Base-by-base conservation (phyloP, 805 yeast species). In the Teunomyces panamensis region DNA sequence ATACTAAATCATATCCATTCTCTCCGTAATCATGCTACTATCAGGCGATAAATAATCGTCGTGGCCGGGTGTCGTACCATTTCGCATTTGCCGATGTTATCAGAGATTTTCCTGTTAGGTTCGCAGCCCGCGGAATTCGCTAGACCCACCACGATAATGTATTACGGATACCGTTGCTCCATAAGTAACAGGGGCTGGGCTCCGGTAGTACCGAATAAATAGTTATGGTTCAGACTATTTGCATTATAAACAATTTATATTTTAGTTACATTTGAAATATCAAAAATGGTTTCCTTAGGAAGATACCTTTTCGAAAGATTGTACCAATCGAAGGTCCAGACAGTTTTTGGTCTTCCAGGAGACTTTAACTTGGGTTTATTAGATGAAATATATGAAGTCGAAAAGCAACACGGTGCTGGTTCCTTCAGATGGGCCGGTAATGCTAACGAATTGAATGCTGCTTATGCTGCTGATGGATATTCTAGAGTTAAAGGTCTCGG, bases 381-480 rank as follows among this genome's bases (percentile, higher is more conserved):
- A 51, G 92, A 85, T 62, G 81, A 84, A 63, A 75, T 85, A 61
- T 83, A 84, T 66, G 87, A 84, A 60, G 88, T 85, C 46, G 81
- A 79, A 35, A 88, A 87, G 41, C 47, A 36, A 26, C 49, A 47
- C 16, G 49, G 49, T 8, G 34, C 44, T 14, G 44, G 44, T 26
- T 47, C 49, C n/a, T 62, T 88, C 67, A 78, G 86, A 74, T 88
- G 95, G 96, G 90, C 89, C 44, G 96, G 96, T 62, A 87, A 88
- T 66, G 87, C 94, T 64, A 88, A 88, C 70, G 96, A 88, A 73
- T 77, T 88, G 71, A 88, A 88, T 67, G 94, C 96, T 43, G 87
- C 94, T 34, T 85, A 85, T 58, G 87, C 95, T 46, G 90, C 94
- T 39, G 96, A 88, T 67, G 96, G 95, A 55, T 88, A 88, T 73